These are phyloP conservation scores for Theileria parva DNA, from an alignment of 169 alveolate species.

Conservation along the genomic window DNA sequence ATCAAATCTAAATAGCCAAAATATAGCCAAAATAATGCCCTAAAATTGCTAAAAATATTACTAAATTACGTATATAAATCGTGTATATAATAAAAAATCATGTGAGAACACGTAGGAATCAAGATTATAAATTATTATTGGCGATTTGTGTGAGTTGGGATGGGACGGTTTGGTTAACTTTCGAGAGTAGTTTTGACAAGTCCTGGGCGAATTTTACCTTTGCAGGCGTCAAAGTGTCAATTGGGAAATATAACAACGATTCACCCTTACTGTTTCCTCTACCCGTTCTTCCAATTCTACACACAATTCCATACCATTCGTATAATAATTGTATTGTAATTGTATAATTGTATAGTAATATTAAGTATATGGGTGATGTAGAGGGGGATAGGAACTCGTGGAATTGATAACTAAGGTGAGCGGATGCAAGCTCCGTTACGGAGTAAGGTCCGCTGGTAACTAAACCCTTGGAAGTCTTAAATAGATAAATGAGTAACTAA, in stretches of 20 bases:
- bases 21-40: too few species aligned
- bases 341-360: background rate
- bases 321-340: background rate
- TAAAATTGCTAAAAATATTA: too few species aligned
- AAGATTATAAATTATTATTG: background rate
- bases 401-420: background rate
- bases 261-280: conserved; percentile 87
- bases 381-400: background rate
- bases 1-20: too few species aligned
- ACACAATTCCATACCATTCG: conserved; percentile 18
- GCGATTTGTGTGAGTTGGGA: conserved; percentile 39
- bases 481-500: background rate
- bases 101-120: background rate
- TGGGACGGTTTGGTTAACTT: conserved; percentile 69
- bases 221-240: conserved; percentile 69
- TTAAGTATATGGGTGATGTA: background rate
- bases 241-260: conserved; percentile 66
- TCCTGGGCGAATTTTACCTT: conserved; percentile 71
- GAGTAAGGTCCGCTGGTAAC: background rate
- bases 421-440: too few species aligned
- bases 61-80: too few species aligned
- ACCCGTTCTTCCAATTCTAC: conserved; percentile 95
- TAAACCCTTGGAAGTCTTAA: too few species aligned
- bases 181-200: conserved; percentile 58
- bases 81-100: background rate